A percentile compares a stretch with the other conserved stretches of the same genome.
These are phyloP conservation scores for Tolypocladium inflatum DNA, from an alignment of 2,329 filamentous ascomycete species.

Conservation along the genomic window DNA sequence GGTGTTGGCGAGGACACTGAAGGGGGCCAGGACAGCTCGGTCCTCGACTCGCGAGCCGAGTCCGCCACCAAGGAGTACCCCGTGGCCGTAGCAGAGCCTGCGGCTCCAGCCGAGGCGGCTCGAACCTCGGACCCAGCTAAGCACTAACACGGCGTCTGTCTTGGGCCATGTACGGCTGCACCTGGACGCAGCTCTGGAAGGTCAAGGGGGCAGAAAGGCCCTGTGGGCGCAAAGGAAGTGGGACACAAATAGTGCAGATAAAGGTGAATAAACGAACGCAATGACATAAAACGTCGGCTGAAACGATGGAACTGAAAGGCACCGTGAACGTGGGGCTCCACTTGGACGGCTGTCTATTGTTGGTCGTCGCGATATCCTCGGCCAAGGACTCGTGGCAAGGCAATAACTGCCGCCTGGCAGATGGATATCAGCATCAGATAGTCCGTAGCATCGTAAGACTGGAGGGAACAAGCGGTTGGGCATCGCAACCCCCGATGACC, in stretches of 20 bases:
- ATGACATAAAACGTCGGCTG: not conserved
- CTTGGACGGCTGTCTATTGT: not conserved
- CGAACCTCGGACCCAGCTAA: not conserved
- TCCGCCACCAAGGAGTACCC: constrained; percentile 14
- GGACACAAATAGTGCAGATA: not conserved
- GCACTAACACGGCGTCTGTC: not conserved
- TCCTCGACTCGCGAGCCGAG: constrained; percentile 6
- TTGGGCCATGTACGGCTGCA: not conserved
- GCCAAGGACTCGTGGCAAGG: not conserved
- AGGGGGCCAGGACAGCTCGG: constrained; percentile 4
- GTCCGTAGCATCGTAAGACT: not conserved
- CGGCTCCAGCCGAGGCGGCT: not conserved
- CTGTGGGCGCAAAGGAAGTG: not conserved
- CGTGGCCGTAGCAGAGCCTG: not conserved
- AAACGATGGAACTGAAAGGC: not conserved
- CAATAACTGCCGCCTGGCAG: not conserved
- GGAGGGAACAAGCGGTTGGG: not conserved
- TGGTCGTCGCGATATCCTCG: not conserved
- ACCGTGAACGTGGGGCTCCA: not conserved
- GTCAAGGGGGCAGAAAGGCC: not conserved
- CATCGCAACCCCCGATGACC: not conserved
- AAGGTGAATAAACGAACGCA: not conserved
- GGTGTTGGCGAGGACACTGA: not conserved
- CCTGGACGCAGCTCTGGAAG: not conserved
- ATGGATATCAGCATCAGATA: not conserved